phyloP scores from a whole-genome alignment of 495 filamentous ascomycete species.

The Cryomyces antarcticus region DNA sequence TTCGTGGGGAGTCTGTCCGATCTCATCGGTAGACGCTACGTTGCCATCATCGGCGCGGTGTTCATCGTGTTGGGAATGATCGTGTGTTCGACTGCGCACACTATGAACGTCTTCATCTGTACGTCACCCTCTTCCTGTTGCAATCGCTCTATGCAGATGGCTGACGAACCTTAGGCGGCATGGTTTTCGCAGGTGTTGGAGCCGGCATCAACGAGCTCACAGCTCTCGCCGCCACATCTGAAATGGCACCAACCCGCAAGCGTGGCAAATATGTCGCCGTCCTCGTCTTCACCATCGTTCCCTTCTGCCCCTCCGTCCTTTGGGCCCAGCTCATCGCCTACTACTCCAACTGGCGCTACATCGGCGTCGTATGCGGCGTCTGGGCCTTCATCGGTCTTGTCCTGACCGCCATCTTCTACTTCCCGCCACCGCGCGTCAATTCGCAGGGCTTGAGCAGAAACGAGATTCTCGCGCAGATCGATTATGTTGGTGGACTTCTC shows the following conservation, averaged over 20 bases:
- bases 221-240: constrained; percentile 43
- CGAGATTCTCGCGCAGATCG: constrained; percentile 35
- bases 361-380: constrained; percentile 37
- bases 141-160: background rate
- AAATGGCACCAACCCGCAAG: constrained; percentile 47
- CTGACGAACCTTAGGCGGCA: constrained; percentile 24
- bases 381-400: constrained; percentile 43
- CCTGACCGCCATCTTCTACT: constrained; percentile 43
- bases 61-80: constrained; percentile 47
- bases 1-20: constrained; percentile 59
- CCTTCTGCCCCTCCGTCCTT: constrained; percentile 47
- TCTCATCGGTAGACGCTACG: constrained; percentile 46
- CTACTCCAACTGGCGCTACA: constrained; percentile 40
- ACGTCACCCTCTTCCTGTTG: constrained; percentile 6
- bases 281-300: constrained; percentile 47
- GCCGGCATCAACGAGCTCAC: constrained; percentile 47
- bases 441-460: constrained; percentile 26
- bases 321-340: constrained; percentile 49
- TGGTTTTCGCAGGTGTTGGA: constrained; percentile 40
- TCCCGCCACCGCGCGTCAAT: constrained; percentile 40
- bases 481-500: constrained; percentile 45
- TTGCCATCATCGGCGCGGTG: constrained; percentile 40
- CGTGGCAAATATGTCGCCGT: constrained; percentile 50
- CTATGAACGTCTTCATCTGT: constrained; percentile 53
- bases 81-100: constrained; percentile 38